A percentile compares a stretch with the other conserved stretches of the same genome.
Conservation (phyloP, 129 eudicot genomes). For the Dittrichia graveolens region DNA sequence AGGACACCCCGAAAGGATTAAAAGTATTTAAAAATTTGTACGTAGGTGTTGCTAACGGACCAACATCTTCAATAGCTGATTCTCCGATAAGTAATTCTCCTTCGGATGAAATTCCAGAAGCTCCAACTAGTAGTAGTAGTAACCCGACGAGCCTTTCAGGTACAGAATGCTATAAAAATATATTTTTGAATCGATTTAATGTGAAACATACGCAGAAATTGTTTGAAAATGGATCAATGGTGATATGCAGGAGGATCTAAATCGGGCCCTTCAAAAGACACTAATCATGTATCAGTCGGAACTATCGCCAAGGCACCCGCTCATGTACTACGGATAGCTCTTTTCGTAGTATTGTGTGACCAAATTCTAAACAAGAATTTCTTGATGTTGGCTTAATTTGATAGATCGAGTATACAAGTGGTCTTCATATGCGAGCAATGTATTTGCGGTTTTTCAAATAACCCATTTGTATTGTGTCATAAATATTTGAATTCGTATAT, state of each 20-base stretch:
- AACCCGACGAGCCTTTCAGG: slow-evolving; percentile 21
- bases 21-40: background rate
- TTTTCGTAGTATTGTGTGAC: slow-evolving; percentile 31
- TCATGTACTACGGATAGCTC: slow-evolving; percentile 19
- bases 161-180: background rate
- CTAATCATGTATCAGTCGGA: slow-evolving; percentile 35
- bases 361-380: slow-evolving; percentile 19
- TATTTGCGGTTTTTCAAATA: too few species aligned
- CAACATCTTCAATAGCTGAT: slow-evolving; percentile 35
- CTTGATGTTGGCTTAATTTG: background rate
- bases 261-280: slow-evolving; percentile 19
- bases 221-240: background rate
- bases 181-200: background rate
- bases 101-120: slow-evolving; percentile 20
- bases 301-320: slow-evolving; percentile 16
- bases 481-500: too few species aligned
- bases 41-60: slow-evolving; percentile 37
- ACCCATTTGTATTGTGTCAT: too few species aligned
- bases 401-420: too few species aligned
- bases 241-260: slow-evolving; percentile 47
- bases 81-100: slow-evolving; percentile 40
- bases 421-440: too few species aligned
- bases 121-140: slow-evolving; percentile 15
- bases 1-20: background rate
- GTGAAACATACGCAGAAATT: background rate